Evolutionary conservation across 2,329 filamentous ascomycete species (phyloP), one percentile per base, ranked within the genome.

Genomic region (Paraconiothyrium brasiliense): DNA sequence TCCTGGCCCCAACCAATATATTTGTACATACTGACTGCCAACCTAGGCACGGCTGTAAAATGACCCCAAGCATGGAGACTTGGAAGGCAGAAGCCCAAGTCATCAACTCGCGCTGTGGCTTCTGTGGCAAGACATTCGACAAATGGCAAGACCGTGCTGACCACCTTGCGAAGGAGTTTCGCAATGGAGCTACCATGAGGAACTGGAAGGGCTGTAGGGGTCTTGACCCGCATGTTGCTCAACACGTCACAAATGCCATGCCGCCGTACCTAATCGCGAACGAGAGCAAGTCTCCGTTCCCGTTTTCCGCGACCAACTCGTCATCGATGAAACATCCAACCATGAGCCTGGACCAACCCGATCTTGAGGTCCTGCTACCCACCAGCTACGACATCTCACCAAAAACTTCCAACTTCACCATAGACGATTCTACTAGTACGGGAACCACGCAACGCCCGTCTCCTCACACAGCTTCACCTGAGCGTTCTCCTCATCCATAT

Each of bases 1-100:
- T 22, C 8, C 10, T 14, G 39, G n/a, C 10, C 4, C 1, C 9
- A 24, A 7, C 24, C 6, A 5, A n/a, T 8, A n/a, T 2, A 13
- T 16, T 41, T 16, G 16, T 6, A 16, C 27, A 24, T 56, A 37
- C 57, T 62, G 14, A 62, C 56, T 41, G 1, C n/a, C 22, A 8
- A 47, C 50, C 8, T 47, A 68, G 67, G 64, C 87, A 89, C 69
- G 81, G 82, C 62, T 84, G 84, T 66, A 91, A 90, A 64, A 83
- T 87, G 72, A 80, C 89, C 82, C 68, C 79, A 79, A 73, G 81
- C 79, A 89, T 87, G 89, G 67, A 93, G 85, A 87, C 86, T 41
- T 89, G 87, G 87, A 86, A 86, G 70, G 84, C 84, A 32, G 82
- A 83, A 54, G 84, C 83, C 4, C 82, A 82, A 16, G 82, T 84